Percentiles rank a stretch among this genome's conserved stretches.
Evolutionary conservation across 202 grass and related monocot species (phyloP).

Genomic region (Brachypodium distachyon): DNA sequence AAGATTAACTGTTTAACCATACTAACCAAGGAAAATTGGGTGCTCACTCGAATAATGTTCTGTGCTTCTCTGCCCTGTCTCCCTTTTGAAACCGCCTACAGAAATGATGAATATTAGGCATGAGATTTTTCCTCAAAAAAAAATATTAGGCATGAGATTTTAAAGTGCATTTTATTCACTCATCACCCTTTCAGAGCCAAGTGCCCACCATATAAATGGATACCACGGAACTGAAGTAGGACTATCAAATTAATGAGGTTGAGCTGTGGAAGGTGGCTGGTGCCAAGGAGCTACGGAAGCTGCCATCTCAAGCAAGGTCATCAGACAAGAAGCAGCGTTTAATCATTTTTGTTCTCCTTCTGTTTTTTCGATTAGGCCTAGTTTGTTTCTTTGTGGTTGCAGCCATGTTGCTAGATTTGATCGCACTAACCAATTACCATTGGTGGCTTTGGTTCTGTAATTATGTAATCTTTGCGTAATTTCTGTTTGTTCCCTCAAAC

Average conservation of each 20-base stretch:
- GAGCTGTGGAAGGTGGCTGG: not conserved
- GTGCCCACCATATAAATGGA: not conserved
- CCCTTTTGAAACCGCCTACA: conserved; percentile 78
- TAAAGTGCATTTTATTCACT: not conserved
- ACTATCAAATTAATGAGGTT: not conserved
- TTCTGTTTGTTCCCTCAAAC: not conserved
- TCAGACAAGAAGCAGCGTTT: too few relatives aligned
- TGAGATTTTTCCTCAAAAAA: too few relatives aligned
- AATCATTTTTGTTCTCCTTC: too few relatives aligned
- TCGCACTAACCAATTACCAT: too few relatives aligned
- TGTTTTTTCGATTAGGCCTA: not conserved
- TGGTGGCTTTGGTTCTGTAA: too few relatives aligned
- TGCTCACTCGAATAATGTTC: conserved; percentile 69
- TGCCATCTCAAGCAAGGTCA: not conserved
- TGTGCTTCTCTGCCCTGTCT: conserved; percentile 79
- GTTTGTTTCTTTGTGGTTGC: not conserved
- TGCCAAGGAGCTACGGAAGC: not conserved
- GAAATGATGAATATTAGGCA: not conserved
- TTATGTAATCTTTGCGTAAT: too few relatives aligned
- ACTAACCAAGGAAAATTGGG: not conserved
- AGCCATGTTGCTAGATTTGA: not conserved
- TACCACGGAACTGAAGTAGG: not conserved
- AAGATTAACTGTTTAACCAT: conserved; percentile 7
- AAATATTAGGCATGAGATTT: too few relatives aligned
- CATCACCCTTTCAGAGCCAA: not conserved